These are phyloP conservation scores for sorghum (Sorghum bicolor) DNA, from an alignment of 176 grass and related monocot genomes.

Conservation along the genomic window DNA sequence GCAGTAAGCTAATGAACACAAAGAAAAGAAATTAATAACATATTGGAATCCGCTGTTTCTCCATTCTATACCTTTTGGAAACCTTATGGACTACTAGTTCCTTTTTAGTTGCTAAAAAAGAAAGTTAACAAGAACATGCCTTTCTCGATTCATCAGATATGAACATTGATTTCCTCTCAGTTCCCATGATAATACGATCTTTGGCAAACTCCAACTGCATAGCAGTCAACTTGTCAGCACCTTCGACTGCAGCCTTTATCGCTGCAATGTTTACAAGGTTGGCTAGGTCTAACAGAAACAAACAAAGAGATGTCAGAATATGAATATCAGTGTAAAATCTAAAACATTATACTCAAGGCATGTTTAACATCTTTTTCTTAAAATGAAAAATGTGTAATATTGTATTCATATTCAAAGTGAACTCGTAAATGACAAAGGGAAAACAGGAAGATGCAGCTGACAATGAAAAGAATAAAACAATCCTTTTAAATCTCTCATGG, in stretches of 20 bases:
- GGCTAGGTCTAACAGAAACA: constrained; percentile 73
- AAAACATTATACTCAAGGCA: neutral
- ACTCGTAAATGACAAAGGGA: neutral
- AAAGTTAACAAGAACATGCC: constrained; percentile 37
- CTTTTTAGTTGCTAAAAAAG: neutral
- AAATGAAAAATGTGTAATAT: neutral
- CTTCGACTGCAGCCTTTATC: constrained; percentile 97
- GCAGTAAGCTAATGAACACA: constrained; percentile 69
- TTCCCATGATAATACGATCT: constrained; percentile 98
- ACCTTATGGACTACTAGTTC: constrained; percentile 4
- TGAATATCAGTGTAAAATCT: constrained; percentile 7
- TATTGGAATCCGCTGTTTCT: constrained; percentile 3
- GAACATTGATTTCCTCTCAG: constrained; percentile 94
- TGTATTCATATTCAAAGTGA: neutral
- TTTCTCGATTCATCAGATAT: constrained; percentile 94
- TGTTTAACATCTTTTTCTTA: neutral
- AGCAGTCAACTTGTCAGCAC: constrained; percentile 71
- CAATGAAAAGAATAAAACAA: neutral
- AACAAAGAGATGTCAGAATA: constrained; percentile 18
- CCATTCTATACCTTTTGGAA: neutral
- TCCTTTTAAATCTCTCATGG: neutral
- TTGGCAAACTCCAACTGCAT: constrained; percentile 91
- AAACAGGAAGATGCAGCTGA: neutral
- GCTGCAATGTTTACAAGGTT: constrained; percentile 98
- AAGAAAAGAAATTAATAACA: constrained; percentile 20